A percentile compares a stretch with the other conserved stretches of the same genome.
Evolutionary conservation across 305 asterid species (phyloP).

Genomic region (Caryopteris hybrid): DNA sequence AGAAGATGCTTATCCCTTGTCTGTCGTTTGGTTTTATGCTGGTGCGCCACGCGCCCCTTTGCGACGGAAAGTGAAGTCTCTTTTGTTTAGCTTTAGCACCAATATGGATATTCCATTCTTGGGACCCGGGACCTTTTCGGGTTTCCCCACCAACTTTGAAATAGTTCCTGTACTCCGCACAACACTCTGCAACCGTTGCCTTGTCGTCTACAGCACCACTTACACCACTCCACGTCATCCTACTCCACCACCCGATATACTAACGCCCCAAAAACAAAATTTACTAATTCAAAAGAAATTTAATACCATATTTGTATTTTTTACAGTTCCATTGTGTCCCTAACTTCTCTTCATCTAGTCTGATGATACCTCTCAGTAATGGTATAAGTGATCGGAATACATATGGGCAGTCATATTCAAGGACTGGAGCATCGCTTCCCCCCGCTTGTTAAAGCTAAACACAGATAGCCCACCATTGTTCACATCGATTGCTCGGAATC

Average conservation of each 20-base stretch:
- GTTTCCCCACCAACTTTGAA: neutral
- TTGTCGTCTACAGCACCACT: constrained; percentile 20
- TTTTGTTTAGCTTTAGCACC: neutral
- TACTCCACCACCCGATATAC: too few relatives aligned
- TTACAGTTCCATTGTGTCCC: too few relatives aligned
- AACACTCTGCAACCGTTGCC: constrained; percentile 8
- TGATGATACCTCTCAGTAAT: too few relatives aligned
- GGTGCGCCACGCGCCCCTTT: neutral
- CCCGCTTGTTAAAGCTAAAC: constrained; percentile 50
- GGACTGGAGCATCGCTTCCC: constrained; percentile 70
- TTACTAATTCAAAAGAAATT: too few relatives aligned
- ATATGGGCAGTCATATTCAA: constrained; percentile 87
- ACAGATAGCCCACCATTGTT: constrained; percentile 72
- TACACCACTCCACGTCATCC: neutral
- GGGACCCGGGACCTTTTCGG: neutral
- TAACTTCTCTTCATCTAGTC: too few relatives aligned
- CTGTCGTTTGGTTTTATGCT: neutral
- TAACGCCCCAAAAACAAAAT: too few relatives aligned
- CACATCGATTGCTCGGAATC: constrained; percentile 68
- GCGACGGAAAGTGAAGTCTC: neutral
- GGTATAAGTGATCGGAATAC: constrained; percentile 61
- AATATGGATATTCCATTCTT: constrained; percentile 9
- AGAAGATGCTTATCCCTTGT: neutral
- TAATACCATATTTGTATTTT: too few relatives aligned
- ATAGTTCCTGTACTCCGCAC: neutral